phyloP scores from a whole-genome alignment of 164 flowering plant genomes.

The Warburgia ugandensis region DNA sequence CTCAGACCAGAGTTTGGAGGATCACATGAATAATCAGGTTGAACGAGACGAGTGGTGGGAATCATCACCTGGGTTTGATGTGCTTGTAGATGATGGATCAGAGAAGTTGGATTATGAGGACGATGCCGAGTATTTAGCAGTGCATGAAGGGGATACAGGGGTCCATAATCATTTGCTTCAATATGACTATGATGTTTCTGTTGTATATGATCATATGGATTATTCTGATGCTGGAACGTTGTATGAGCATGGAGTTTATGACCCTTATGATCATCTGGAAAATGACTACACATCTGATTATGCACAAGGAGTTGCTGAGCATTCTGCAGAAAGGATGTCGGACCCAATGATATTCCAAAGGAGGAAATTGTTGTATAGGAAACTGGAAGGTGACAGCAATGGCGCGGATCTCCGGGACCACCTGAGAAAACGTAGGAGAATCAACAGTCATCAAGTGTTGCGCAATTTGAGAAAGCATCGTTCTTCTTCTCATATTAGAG shows the following conservation, averaged over 20 bases:
- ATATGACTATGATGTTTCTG: slow-evolving; percentile 28
- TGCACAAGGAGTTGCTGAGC: slow-evolving; percentile 12
- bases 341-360: slow-evolving; percentile 22
- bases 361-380: slow-evolving; percentile 23
- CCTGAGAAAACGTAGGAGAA: slow-evolving; percentile 30
- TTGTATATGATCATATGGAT: slow-evolving; percentile 20
- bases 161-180: slow-evolving; percentile 24
- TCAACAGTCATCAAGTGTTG: slow-evolving; percentile 12
- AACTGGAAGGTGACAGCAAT: slow-evolving; percentile 12
- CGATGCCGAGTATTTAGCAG: slow-evolving; percentile 26
- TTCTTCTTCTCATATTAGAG: slow-evolving; percentile 13
- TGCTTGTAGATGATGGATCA: slow-evolving; percentile 49
- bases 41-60: slow-evolving; percentile 58
- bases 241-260: slow-evolving; percentile 21
- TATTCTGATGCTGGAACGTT: slow-evolving; percentile 18
- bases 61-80: slow-evolving; percentile 75
- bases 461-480: slow-evolving; percentile 19
- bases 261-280: slow-evolving; percentile 20
- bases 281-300: slow-evolving; percentile 16
- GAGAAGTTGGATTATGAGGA: slow-evolving; percentile 36
- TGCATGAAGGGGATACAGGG: slow-evolving; percentile 26
- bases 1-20: slow-evolving; percentile 31
- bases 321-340: slow-evolving; percentile 18
- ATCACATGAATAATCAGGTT: slow-evolving; percentile 24
- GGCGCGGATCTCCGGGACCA: slow-evolving; percentile 41